Base-by-base conservation (phyloP, 495 filamentous ascomycete species). In the Neurospora intermedia region DNA sequence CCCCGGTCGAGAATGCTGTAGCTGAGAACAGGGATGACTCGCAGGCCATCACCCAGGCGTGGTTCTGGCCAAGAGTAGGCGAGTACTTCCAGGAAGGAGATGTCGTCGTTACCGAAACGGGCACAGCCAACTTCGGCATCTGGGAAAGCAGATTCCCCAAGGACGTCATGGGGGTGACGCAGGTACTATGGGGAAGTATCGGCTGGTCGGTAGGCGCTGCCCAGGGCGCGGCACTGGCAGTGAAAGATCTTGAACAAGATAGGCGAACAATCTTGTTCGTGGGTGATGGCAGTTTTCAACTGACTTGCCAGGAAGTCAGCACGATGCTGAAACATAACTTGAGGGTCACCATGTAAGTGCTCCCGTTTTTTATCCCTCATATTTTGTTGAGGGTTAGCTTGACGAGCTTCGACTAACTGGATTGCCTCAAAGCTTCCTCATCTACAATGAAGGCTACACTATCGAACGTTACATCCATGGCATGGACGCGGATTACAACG, bases 131-230 rank as follows among this genome's bases (percentile, higher is more conserved):
- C 82, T 96, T 97, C 81, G 94, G 94, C 59, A 92, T 96, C 74
- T 93, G 91, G 88, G 93, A 97, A 71, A 94, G 92, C 41, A 89
- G 89, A 31, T 96, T 96, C 84, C 93, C 93, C 1, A 79, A 86
- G 35, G 84, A 87, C 38, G 92, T 95, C 1, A 92, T 87, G 5
- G 91, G 91, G 20, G 87, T 97, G 75, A 93, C 88, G 66, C 94
- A 97, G 80, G 91, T 95, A 2, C 87, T 97, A 11, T 97, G 93
- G 93, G 93, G 94, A 45, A 93, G 90, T 73, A 97, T 97, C 76
- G 94, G 91, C 0, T 95, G 92, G 80, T 89, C 92, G 0, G 89
- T 94, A 39, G 92, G 92, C 23, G 90, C 92, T 11, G 89, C 90
- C 69, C 91, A 93, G 78, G 93, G 93, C 41, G 92, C 92, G 6